phyloP scores from a whole-genome alignment of 164 flowering plant species.

The Pachysandra terminalis region DNA sequence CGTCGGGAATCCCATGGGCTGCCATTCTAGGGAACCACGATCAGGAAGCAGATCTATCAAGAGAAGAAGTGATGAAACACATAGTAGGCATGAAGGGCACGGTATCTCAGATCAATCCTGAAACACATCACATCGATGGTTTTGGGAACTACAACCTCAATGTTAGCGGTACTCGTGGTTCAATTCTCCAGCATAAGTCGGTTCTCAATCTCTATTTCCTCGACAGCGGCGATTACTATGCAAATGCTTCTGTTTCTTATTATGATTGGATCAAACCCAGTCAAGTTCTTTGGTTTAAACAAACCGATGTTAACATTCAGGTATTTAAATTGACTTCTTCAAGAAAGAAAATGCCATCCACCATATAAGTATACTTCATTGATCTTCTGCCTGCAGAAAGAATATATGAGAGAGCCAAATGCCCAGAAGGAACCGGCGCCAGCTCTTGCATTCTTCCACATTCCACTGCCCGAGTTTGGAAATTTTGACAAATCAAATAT shows the following conservation, averaged over 20 bases:
- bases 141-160: slow-evolving; percentile 78
- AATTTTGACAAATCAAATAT: slow-evolving; percentile 37
- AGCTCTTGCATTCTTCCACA: slow-evolving; percentile 79
- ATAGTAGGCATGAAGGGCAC: slow-evolving; percentile 81
- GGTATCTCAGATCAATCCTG: slow-evolving; percentile 63
- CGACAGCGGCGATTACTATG: slow-evolving; percentile 78
- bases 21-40: slow-evolving; percentile 93
- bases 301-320: no score
- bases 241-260: slow-evolving; percentile 46
- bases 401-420: no score
- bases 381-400: no score
- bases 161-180: slow-evolving; percentile 66
- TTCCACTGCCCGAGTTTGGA: slow-evolving; percentile 76
- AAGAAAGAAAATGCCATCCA: no score
- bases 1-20: slow-evolving; percentile 83
- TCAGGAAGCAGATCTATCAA: slow-evolving; percentile 84
- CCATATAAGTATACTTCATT: slow-evolving; percentile 44
- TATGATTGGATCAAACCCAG: slow-evolving; percentile 94
- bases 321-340: no score
- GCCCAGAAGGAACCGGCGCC: slow-evolving; percentile 30
- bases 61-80: slow-evolving; percentile 74
- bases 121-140: slow-evolving; percentile 52
- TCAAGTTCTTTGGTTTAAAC: slow-evolving; percentile 73
- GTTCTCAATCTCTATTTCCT: no score
- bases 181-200: no score